Conservation (phyloP, 2,329 filamentous ascomycete genomes). For the Hymenoscyphus fructigenus region DNA sequence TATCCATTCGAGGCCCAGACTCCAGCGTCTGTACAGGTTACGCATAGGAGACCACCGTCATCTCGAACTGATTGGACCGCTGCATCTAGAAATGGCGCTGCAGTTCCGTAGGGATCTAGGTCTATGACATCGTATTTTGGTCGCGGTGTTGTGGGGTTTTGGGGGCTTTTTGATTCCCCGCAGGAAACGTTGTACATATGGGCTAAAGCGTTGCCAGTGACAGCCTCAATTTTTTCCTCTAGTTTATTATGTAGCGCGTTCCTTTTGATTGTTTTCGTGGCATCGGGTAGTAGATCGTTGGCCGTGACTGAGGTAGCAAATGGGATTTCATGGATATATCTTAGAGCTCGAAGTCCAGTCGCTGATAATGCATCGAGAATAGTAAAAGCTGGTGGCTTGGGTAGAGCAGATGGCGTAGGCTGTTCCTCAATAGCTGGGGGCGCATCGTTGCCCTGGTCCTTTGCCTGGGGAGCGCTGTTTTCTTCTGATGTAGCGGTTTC, state of each 20-base stretch:
- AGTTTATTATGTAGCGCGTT: conserved; percentile 85
- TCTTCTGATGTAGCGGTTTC: not conserved
- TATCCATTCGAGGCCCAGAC: conserved; percentile 95
- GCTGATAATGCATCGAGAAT: conserved; percentile 95
- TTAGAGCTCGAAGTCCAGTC: conserved; percentile 84
- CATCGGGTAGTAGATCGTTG: conserved; percentile 81
- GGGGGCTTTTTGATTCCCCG: conserved; percentile 38
- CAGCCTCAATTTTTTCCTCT: conserved; percentile 66
- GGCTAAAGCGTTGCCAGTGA: conserved; percentile 78
- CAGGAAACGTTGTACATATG: conserved; percentile 83
- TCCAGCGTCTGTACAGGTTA: conserved; percentile 94
- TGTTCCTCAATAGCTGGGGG: not conserved
- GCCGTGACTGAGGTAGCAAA: conserved; percentile 79
- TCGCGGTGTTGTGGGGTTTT: conserved; percentile 37
- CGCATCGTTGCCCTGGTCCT: not conserved
- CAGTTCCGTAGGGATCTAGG: conserved; percentile 92
- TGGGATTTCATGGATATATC: conserved; percentile 89
- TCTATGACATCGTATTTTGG: conserved; percentile 91
- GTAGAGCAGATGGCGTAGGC: not conserved
- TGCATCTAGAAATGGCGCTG: conserved; percentile 87
- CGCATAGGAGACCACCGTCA: conserved; percentile 86
- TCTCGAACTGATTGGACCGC: conserved; percentile 80
- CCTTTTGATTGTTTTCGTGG: conserved; percentile 75
- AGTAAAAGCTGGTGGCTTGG: conserved; percentile 53
- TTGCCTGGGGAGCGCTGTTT: not conserved